Evolutionary conservation across 2,329 filamentous ascomycete genomes (phyloP).

Genomic region (Colletotrichum paranaense): DNA sequence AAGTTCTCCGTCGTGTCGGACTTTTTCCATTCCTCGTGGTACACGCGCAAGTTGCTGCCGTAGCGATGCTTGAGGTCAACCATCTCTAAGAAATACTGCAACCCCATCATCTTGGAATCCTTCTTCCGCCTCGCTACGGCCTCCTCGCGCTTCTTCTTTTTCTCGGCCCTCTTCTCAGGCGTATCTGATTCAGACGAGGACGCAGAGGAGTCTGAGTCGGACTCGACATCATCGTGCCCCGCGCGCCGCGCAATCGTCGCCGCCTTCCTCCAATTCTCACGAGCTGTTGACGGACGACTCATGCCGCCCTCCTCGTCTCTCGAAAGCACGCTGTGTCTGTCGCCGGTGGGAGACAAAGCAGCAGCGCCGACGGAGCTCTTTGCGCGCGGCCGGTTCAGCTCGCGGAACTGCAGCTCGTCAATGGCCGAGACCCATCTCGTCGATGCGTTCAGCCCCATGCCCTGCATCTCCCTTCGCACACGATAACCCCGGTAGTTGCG

Average conservation of each 20-base stretch:
- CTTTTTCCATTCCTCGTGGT: slow-evolving; percentile 87
- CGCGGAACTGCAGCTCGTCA: slow-evolving; percentile 66
- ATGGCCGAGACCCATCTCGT: slow-evolving; percentile 78
- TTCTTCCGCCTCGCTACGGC: slow-evolving; percentile 69
- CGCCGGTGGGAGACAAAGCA: slow-evolving; percentile 20
- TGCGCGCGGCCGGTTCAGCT: slow-evolving; percentile 58
- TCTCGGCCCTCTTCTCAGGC: slow-evolving; percentile 51
- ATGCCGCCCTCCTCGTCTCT: slow-evolving; percentile 24
- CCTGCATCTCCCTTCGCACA: slow-evolving; percentile 75
- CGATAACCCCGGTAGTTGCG: slow-evolving; percentile 84
- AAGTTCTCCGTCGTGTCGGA: slow-evolving; percentile 85
- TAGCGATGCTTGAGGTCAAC: slow-evolving; percentile 89
- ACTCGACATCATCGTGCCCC: slow-evolving; percentile 72
- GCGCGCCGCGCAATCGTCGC: slow-evolving; percentile 78
- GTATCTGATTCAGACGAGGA: slow-evolving; percentile 45
- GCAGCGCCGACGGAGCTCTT: slow-evolving; percentile 42
- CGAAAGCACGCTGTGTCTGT: slow-evolving; percentile 27
- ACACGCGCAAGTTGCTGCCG: slow-evolving; percentile 82
- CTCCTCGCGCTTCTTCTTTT: slow-evolving; percentile 55
- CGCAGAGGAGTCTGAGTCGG: slow-evolving; percentile 50
- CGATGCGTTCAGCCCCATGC: slow-evolving; percentile 75
- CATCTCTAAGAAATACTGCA: slow-evolving; percentile 89
- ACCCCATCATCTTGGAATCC: slow-evolving; percentile 81
- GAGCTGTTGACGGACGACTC: slow-evolving; percentile 55
- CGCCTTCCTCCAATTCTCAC: slow-evolving; percentile 80